A percentile compares a stretch with the other conserved stretches of the same genome.
Evolutionary conservation across 306 rosid genomes (phyloP).

Genomic region (Sechiopsis laciniata): DNA sequence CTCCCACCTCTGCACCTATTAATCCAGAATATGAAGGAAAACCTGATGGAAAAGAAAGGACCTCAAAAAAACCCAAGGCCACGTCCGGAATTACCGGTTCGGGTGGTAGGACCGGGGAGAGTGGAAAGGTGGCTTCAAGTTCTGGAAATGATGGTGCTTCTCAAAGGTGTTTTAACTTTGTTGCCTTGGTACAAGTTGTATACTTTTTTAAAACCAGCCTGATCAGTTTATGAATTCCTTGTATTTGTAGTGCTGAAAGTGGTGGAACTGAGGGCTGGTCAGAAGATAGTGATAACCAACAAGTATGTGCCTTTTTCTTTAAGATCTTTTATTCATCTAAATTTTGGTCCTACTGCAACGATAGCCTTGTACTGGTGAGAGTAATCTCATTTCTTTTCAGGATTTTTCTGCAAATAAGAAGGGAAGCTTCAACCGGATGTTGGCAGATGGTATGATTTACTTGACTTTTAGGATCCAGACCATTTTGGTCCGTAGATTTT

Average conservation of each 20-base stretch:
- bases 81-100: slow-evolving; percentile 39
- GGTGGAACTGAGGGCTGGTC: slow-evolving; percentile 76
- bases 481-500: too few species aligned
- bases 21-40: slow-evolving; percentile 55
- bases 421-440: slow-evolving; percentile 93
- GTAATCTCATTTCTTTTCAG: slow-evolving; percentile 33
- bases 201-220: background rate
- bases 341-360: background rate
- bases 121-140: slow-evolving; percentile 77
- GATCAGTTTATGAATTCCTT: slow-evolving; percentile 12
- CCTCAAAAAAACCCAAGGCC: slow-evolving; percentile 62
- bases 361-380: slow-evolving; percentile 21
- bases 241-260: slow-evolving; percentile 63
- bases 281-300: slow-evolving; percentile 74
- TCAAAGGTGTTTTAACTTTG: slow-evolving; percentile 52
- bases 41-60: slow-evolving; percentile 67
- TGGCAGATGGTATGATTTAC: slow-evolving; percentile 64
- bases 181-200: background rate
- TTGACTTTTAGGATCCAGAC: too few species aligned
- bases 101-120: slow-evolving; percentile 59
- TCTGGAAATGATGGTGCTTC: slow-evolving; percentile 88
- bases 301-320: slow-evolving; percentile 37
- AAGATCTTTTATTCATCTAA: background rate
- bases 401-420: slow-evolving; percentile 61
- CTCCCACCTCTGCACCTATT: slow-evolving; percentile 42